Evolutionary conservation across 768 basidiomycete genomes (phyloP), one percentile per base, ranked within the genome.

Genomic region (Trametes gibbosa): DNA sequence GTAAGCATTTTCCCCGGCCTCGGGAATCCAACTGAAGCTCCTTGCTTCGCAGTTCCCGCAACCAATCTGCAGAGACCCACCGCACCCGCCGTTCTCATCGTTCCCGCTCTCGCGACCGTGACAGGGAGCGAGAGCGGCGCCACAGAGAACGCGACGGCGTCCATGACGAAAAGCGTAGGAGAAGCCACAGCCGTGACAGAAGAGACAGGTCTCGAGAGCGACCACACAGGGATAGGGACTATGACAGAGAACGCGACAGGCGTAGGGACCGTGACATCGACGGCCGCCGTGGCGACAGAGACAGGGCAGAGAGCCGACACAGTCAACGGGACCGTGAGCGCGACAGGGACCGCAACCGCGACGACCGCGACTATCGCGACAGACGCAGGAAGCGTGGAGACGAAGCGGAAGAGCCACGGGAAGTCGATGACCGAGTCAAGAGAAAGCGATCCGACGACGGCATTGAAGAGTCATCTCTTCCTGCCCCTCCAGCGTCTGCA

Each of bases 11-110:
- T 50, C 39, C 14, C 40, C 29, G 12, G 14, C 19, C 25, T 21
- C 29, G 17, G 51, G 48, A 27, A 35, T 8, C 24, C 46, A 4
- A 41, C 56, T 62, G 50, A 40, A 55, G n/a, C 59, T 21, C 29
- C 53, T 24, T 23, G 17, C 27, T 19, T 50, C 13, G 16, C 56
- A 71, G 86, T 56, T 87, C 86, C 61, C 85, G 88, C 65, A 87
- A 87, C 69, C 83, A 84, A 70, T 90, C 90, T 3, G 84, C 85
- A 37, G 89, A 90, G 70, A 92, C 89, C 10, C 83, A 84, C 64
- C 84, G 82, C 43, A 90, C 89, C 21, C 81, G 78, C 64, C 81
- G 81, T 58, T 91, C 89, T 47, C 88, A 90, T 66, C 79, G 84
- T 61, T 92, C 91, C 10, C 76, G 75, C 52, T 92, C 90, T 23